These are phyloP conservation scores for Mycena citricolor DNA, from an alignment of 1,284 basidiomycete genomes.

Conservation along the genomic window DNA sequence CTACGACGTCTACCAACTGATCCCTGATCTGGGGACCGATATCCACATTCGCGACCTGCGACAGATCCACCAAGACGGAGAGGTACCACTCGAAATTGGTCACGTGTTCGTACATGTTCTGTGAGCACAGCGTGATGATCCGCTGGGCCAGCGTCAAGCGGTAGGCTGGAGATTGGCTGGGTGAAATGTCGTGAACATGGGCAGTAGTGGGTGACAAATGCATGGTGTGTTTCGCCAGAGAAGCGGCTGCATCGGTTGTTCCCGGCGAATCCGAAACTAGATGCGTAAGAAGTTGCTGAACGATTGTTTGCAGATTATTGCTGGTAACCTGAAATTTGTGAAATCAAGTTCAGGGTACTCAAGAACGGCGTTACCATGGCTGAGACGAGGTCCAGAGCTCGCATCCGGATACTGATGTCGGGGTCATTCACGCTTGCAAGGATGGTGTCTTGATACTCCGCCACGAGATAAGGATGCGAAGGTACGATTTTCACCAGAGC, in stretches of 20 bases:
- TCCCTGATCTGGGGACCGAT: conserved; percentile 76
- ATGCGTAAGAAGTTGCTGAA: conserved; percentile 85
- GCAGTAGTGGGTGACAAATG: conserved; percentile 37
- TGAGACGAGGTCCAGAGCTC: conserved; percentile 90
- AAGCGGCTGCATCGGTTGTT: conserved; percentile 60
- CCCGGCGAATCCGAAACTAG: conserved; percentile 62
- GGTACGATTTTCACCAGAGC: conserved; percentile 97
- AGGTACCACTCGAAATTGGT: conserved; percentile 97
- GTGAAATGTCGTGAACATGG: conserved; percentile 44
- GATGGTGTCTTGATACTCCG: conserved; percentile 91
- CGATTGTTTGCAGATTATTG: conserved; percentile 84
- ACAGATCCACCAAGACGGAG: conserved; percentile 87
- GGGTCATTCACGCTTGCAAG: conserved; percentile 88
- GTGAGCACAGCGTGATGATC: conserved; percentile 81
- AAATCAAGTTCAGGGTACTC: conserved; percentile 17
- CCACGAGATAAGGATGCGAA: conserved; percentile 87
- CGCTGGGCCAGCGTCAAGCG: conserved; percentile 78
- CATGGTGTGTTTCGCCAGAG: conserved; percentile 51
- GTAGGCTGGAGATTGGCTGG: conserved; percentile 75
- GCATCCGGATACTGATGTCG: conserved; percentile 94
- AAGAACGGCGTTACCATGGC: conserved; percentile 70
- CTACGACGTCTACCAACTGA: conserved; percentile 85
- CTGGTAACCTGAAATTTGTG: conserved; percentile 61
- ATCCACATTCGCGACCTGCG: conserved; percentile 79
- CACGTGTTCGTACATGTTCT: conserved; percentile 84